Conservation (phyloP, 1,284 basidiomycete species). For the Cryptococcus deneoformans region DNA sequence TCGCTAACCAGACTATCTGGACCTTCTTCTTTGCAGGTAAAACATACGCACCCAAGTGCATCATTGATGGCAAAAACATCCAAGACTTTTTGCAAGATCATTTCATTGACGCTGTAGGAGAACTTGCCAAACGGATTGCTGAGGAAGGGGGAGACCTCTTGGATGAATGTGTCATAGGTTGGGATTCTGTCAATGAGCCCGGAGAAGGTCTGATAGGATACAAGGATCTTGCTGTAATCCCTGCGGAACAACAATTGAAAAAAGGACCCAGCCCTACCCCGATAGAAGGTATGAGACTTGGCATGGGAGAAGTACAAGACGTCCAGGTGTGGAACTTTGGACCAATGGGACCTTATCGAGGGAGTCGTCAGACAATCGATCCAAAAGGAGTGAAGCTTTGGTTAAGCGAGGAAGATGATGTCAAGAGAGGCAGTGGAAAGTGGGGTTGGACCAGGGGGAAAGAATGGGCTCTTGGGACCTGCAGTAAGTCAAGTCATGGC, state of each 20-base stretch:
- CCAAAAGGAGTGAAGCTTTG: constrained; percentile 75
- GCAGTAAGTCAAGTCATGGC: constrained; percentile 49
- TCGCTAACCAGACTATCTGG: constrained; percentile 84
- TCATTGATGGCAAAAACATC: constrained; percentile 87
- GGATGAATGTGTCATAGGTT: constrained; percentile 88
- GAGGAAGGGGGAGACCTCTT: constrained; percentile 62
- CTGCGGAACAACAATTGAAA: constrained; percentile 67
- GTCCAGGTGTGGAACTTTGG: constrained; percentile 86
- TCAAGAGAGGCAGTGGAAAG: constrained; percentile 48
- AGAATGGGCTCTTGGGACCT: constrained; percentile 78
- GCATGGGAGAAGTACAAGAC: constrained; percentile 79
- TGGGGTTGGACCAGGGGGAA: constrained; percentile 80
- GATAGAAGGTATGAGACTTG: constrained; percentile 76
- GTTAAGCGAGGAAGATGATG: constrained; percentile 57
- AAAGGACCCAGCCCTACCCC: constrained; percentile 86
- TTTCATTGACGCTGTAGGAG: constrained; percentile 72
- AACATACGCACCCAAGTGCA: constrained; percentile 83
- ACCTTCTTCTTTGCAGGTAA: constrained; percentile 93
- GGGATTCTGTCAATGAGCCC: constrained; percentile 97
- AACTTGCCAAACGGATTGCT: constrained; percentile 70
- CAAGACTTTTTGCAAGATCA: constrained; percentile 91
- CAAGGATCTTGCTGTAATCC: constrained; percentile 65
- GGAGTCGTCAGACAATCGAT: constrained; percentile 74
- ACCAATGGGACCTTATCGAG: constrained; percentile 69
- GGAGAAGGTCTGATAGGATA: constrained; percentile 82